Evolutionary conservation across 2,329 filamentous ascomycete genomes (phyloP), one percentile per base, ranked within the genome.

Genomic region (Trichoderma koningiopsis): DNA sequence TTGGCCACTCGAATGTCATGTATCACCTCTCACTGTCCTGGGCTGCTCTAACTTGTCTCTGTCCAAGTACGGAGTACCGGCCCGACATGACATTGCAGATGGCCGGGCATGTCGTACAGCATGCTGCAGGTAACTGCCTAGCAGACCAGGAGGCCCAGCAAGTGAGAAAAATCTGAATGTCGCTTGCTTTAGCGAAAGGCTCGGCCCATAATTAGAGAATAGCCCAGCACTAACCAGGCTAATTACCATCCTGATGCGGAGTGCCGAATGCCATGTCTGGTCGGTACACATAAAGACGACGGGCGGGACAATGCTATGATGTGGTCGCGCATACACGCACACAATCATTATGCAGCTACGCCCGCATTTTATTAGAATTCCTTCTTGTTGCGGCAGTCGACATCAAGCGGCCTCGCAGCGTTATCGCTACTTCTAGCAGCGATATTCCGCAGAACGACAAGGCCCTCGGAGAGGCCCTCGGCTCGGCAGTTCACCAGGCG

Each of bases 181-280:
- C 64, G 55, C 55, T 53, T 67, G 55, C 64, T 24, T 67, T 67
- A 67, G 64, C 64, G 64, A 67, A 40, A 67, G 49, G 64, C 40
- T 27, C 19, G 64, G 31, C 64, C 64, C 64, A 35, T 59, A 47
- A 59, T 49, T 47, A 49, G 53, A 58, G 31, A 22, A 16, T 43
- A 65, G 16, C 35, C 27, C 27, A 56, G 49, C 52, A 56, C 62
- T 56, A 31, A 13, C 62, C 33, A 13, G 33, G 13, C 33, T 65
- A 31, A 63, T 33, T 27, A 43, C 40, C 55, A 43, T 40, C 60
- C 24, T 29, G 60, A 16, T 33, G 31, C 55, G 40, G 43, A 24
- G 59, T 61, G 47, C 47, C 47, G n/a, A 33, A 47, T 19, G 37
- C 37, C 37, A 43, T 43, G 3, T 43, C 40, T 43, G 40, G 40